phyloP scores from a whole-genome alignment of 306 rosid genomes.

The Cucumis cinereus region DNA sequence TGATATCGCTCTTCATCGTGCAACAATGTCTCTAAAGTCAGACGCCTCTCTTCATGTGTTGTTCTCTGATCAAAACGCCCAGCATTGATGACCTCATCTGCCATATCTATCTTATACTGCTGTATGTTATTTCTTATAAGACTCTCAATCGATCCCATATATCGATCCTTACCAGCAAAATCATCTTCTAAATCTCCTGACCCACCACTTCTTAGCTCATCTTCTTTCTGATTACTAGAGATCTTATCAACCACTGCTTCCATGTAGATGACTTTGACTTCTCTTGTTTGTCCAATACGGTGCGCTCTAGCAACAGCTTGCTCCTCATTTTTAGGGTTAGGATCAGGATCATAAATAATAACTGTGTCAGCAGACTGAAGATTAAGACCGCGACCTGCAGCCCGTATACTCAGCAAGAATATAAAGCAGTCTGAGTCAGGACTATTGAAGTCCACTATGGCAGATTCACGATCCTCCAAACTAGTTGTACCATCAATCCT shows the following conservation, averaged over 20 bases:
- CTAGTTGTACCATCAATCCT: slow-evolving; percentile 97
- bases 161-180: slow-evolving; percentile 95
- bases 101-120: slow-evolving; percentile 97
- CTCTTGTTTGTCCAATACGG: slow-evolving; percentile 94
- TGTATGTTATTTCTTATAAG: slow-evolving; percentile 92
- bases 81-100: slow-evolving; percentile 98
- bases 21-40: slow-evolving; percentile 84
- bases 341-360: slow-evolving; percentile 94
- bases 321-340: slow-evolving; percentile 97
- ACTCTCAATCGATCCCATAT: slow-evolving; percentile 89
- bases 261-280: slow-evolving; percentile 92
- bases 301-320: slow-evolving; percentile 99
- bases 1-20: slow-evolving; percentile 97
- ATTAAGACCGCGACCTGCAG: slow-evolving; percentile 98
- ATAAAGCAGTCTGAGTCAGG: slow-evolving; percentile 71
- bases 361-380: slow-evolving; percentile 99
- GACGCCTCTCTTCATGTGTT: slow-evolving; percentile 92
- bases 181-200: slow-evolving; percentile 77
- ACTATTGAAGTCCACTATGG: slow-evolving; percentile 88
- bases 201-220: slow-evolving; percentile 76
- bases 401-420: slow-evolving; percentile 96
- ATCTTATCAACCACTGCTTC: slow-evolving; percentile 96
- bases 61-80: slow-evolving; percentile 99
- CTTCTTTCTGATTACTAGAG: slow-evolving; percentile 84
- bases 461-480: slow-evolving; percentile 95